These are phyloP conservation scores for Hansenula sp. DNA, from an alignment of 1,139 yeast genomes.

Conservation along the genomic window DNA sequence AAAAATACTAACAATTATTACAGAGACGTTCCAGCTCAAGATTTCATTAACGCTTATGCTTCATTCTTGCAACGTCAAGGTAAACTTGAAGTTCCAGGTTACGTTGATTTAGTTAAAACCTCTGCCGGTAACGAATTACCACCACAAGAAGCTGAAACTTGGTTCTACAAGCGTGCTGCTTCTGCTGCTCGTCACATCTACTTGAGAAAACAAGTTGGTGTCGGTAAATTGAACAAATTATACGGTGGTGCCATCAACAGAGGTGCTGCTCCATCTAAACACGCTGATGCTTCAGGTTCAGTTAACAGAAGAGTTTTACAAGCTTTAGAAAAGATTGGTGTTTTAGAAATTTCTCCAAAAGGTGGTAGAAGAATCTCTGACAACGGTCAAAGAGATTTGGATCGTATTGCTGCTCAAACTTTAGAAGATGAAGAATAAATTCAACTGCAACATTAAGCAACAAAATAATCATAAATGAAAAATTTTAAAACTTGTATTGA, in stretches of 20 bases:
- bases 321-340: conserved; percentile 97
- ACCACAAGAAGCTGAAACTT: conserved; percentile 99
- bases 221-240: conserved; percentile 96
- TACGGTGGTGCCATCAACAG: conserved; percentile 99
- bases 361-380: conserved; percentile 99
- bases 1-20: conserved; percentile 22
- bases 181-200: conserved; percentile 99
- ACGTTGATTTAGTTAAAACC: conserved; percentile 99
- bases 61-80: conserved; percentile 99
- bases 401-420: conserved; percentile 99
- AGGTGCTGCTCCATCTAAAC: conserved; percentile 99
- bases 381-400: conserved; percentile 99
- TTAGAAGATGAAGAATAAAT: conserved; percentile 74
- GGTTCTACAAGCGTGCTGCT: conserved; percentile 99
- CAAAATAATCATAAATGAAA: background rate
- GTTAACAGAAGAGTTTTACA: conserved; percentile 98
- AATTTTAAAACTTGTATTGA: conserved; percentile 8
- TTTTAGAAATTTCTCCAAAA: conserved; percentile 92
- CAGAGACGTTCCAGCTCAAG: conserved; percentile 99
- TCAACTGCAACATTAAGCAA: conserved; percentile 1
- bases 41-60: conserved; percentile 99
- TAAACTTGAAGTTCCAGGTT: conserved; percentile 99
- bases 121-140: conserved; percentile 99
- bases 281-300: conserved; percentile 98
- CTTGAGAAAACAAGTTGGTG: conserved; percentile 99